These are phyloP conservation scores for Cryptococcus sp. DNA, from an alignment of 1,284 basidiomycete genomes.

Conservation along the genomic window DNA sequence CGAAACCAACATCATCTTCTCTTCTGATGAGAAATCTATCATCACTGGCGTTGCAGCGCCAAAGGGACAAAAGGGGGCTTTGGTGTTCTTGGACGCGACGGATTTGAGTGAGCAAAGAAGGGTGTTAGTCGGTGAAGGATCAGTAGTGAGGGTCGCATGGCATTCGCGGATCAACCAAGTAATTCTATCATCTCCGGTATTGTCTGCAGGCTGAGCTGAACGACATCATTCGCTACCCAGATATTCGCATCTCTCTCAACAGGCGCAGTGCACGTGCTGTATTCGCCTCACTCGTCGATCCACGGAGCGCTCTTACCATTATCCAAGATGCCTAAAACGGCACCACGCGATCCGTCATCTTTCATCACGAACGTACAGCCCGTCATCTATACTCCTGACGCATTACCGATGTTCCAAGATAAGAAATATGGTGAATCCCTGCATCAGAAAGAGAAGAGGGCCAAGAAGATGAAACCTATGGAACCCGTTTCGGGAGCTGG, in stretches of 20 bases:
- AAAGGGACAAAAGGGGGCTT: constrained; percentile 63
- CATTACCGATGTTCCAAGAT: constrained; percentile 84
- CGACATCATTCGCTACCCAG: constrained; percentile 51
- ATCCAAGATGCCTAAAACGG: constrained; percentile 63
- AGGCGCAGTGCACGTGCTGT: constrained; percentile 83
- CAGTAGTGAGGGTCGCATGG: constrained; percentile 86
- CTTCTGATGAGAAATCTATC: constrained; percentile 83
- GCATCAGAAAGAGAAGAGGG: constrained; percentile 82
- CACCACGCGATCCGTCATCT: constrained; percentile 75
- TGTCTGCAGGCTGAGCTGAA: constrained; percentile 3
- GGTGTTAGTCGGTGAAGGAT: constrained; percentile 66
- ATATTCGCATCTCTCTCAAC: constrained; percentile 84
- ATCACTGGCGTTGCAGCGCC: constrained; percentile 71
- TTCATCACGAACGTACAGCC: constrained; percentile 72
- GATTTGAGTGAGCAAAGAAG: constrained; percentile 65
- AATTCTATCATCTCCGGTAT: constrained; percentile 30
- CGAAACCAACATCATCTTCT: constrained; percentile 88
- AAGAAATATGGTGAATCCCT: constrained; percentile 78
- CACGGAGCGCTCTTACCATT: constrained; percentile 89
- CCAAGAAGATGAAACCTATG: constrained; percentile 86
- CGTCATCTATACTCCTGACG: constrained; percentile 82
- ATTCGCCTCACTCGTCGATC: constrained; percentile 80
- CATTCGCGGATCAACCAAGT: constrained; percentile 98
- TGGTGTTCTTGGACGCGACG: constrained; percentile 72
- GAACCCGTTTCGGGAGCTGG: constrained; percentile 90